These are phyloP conservation scores for Ilex asprella DNA, from an alignment of 257 asterid species.

Conservation along the genomic window DNA sequence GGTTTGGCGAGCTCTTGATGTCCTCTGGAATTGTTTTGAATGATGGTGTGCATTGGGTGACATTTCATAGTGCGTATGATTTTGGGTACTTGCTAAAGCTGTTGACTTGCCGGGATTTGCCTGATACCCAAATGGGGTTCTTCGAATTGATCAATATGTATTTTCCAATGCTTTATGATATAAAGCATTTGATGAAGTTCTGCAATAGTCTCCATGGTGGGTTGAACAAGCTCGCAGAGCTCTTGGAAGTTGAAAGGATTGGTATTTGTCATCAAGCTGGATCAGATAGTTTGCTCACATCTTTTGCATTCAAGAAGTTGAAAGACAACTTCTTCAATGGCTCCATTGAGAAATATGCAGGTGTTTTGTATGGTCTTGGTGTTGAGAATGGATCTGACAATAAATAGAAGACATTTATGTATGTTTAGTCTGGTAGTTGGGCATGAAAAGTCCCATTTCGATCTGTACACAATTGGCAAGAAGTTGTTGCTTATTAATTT, in stretches of 20 bases:
- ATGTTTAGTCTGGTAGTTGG: conserved; percentile 10
- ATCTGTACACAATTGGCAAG: conserved; percentile 16
- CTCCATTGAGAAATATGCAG: conserved; percentile 26
- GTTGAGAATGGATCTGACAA: conserved; percentile 29
- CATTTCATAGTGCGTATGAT: conserved; percentile 37
- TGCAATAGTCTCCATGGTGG: conserved; percentile 39
- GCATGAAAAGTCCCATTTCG: conserved; percentile 18
- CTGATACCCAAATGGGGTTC: conserved; percentile 21
- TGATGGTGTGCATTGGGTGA: conserved; percentile 26
- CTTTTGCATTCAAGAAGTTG: conserved; percentile 29
- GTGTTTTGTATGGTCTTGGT: conserved; percentile 34
- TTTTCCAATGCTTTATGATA: conserved; percentile 32
- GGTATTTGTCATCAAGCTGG: conserved; percentile 40
- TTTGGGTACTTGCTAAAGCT: conserved; percentile 34
- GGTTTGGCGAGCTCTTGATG: conserved; percentile 33
- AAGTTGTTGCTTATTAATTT: conserved; percentile 26
- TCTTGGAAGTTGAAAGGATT: conserved; percentile 29
- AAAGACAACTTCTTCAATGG: conserved; percentile 29
- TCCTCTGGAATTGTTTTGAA: conserved; percentile 36
- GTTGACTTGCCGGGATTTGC: conserved; percentile 26
- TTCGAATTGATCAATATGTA: conserved; percentile 25
- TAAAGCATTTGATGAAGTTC: conserved; percentile 40
- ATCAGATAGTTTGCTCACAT: conserved; percentile 35
- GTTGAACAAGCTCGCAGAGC: conserved; percentile 32
- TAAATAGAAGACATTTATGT: conserved; percentile 3